phyloP scores from a whole-genome alignment of 371 early-diverging fungal species.

The Mycotypha africana region DNA sequence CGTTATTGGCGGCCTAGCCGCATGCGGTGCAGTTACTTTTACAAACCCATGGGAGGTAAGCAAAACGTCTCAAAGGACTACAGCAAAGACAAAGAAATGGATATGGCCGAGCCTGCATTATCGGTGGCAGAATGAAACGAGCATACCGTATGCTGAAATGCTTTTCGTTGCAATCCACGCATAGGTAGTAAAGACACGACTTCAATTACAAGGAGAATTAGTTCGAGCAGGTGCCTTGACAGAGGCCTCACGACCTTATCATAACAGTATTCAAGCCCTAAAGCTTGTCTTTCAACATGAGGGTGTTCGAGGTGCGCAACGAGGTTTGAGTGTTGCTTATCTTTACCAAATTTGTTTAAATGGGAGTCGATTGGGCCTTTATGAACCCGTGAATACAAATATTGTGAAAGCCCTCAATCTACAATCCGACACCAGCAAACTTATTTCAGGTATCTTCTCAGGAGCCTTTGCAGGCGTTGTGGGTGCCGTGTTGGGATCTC shows the following conservation, averaged over 20 bases:
- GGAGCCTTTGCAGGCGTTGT: conserved; percentile 69
- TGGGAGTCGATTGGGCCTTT: conserved; percentile 87
- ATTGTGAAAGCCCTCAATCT: conserved; percentile 17
- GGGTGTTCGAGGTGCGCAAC: conserved; percentile 83
- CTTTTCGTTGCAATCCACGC: no score
- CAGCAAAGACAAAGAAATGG: background rate
- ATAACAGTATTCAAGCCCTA: conserved; percentile 75
- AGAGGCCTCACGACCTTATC: conserved; percentile 61
- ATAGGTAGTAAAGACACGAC: conserved; percentile 91
- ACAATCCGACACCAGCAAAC: background rate
- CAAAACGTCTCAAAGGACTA: no score
- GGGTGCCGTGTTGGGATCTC: conserved; percentile 84
- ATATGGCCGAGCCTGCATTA: no score
- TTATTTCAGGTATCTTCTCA: conserved; percentile 59
- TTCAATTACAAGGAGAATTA: conserved; percentile 95
- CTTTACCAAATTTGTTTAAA: conserved; percentile 90
- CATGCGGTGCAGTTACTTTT: conserved; percentile 90
- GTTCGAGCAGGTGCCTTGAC: conserved; percentile 43
- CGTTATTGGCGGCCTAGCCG: conserved; percentile 73
- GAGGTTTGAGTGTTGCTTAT: conserved; percentile 90
- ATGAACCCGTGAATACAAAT: conserved; percentile 64
- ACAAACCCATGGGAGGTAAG: conserved; percentile 91
- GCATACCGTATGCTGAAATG: no score
- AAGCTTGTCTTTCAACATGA: conserved; percentile 75
- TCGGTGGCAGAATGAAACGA: no score